phyloP scores from a whole-genome alignment of 352 stramenopile species.

The Thalassiosira mediterranea region DNA sequence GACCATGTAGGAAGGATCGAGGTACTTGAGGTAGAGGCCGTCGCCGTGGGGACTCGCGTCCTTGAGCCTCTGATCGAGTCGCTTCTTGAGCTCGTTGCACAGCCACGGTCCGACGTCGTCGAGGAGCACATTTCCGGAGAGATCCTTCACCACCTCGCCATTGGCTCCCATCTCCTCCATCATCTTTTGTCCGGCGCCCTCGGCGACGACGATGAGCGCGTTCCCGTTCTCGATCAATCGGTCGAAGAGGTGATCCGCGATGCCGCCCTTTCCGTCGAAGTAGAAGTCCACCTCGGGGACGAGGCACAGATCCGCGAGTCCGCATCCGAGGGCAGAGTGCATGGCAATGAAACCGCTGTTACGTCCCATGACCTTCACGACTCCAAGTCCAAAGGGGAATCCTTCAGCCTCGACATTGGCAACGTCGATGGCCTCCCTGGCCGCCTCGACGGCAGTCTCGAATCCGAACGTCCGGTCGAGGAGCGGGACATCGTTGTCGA shows the following conservation, averaged over 20 bases:
- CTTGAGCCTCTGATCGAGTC: conserved; percentile 59
- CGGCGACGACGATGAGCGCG: conserved; percentile 94
- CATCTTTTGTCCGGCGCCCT: conserved; percentile 85
- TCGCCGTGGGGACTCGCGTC: conserved; percentile 75
- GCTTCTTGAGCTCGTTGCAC: conserved; percentile 90
- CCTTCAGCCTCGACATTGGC: conserved; percentile 87
- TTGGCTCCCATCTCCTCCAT: conserved; percentile 48
- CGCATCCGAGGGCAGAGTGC: conserved; percentile 91
- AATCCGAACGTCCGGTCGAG: conserved; percentile 92
- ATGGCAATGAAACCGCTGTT: conserved; percentile 94
- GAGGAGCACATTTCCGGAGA: conserved; percentile 76
- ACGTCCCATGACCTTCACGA: conserved; percentile 96
- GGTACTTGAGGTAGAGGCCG: conserved; percentile 93
- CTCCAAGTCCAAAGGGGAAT: conserved; percentile 92
- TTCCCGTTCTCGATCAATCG: conserved; percentile 90
- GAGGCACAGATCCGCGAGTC: conserved; percentile 93
- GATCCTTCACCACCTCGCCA: conserved; percentile 88
- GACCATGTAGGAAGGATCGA: conserved; percentile 97
- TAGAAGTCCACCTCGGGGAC: conserved; percentile 95
- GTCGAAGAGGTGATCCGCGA: conserved; percentile 87
- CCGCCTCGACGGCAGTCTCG: conserved; percentile 93
- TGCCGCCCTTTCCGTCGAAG: conserved; percentile 89
- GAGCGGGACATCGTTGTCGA: conserved; percentile 60
- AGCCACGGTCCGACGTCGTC: conserved; percentile 88
- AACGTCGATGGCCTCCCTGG: conserved; percentile 85